Evolutionary conservation across 495 filamentous ascomycete species (phyloP), one percentile per base, ranked within the genome.

Genomic region (Talaromyces borbonicus): DNA sequence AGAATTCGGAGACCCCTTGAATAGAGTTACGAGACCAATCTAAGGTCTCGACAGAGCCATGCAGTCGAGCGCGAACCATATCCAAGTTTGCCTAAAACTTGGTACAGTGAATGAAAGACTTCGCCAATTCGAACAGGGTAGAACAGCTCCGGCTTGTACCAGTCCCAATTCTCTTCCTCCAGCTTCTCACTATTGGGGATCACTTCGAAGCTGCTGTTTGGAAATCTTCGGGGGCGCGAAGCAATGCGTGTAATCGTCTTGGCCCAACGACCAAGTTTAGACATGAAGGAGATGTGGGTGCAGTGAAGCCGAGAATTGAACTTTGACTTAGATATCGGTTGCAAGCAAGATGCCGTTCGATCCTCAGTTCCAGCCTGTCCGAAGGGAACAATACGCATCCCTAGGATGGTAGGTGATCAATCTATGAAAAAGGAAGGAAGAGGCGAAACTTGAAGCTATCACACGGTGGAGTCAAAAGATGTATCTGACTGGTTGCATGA

Each of bases 51-150:
- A n/a, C 63, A 70, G 19, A 79, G 58, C 73, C 73, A 78, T 26
- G 73, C 71, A 2, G 64, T 75, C 1, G 62, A 65, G 18, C 57
- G 68, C 0, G 61, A 59, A 19, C 73, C 72, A 20, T 55, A 62
- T 2, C 73, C 72, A 19, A 76, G 57, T 39, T 79, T 79, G 49
- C 71, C 63, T 12, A 67, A 51, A 18, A 72, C 62, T 27, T 62
- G 55, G 51, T 72, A 77, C 12, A 60, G 54, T 37, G 50, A 42
- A 27, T 59, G 50, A 18, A 77, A 49, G 5, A 50, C 45, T 35
- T 77, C 67, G 1, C 62, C 67, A 8, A 73, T 50, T 6, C 59
- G 45, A 3, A 69, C 56, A 2, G 73, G 73, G 52, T 77, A 66
- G 50, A 57, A 59, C 31, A 54, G 56, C 12, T 55, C 56, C 0